Conservation (phyloP, 2,329 filamentous ascomycete species). For the Clonostachys rosea region DNA sequence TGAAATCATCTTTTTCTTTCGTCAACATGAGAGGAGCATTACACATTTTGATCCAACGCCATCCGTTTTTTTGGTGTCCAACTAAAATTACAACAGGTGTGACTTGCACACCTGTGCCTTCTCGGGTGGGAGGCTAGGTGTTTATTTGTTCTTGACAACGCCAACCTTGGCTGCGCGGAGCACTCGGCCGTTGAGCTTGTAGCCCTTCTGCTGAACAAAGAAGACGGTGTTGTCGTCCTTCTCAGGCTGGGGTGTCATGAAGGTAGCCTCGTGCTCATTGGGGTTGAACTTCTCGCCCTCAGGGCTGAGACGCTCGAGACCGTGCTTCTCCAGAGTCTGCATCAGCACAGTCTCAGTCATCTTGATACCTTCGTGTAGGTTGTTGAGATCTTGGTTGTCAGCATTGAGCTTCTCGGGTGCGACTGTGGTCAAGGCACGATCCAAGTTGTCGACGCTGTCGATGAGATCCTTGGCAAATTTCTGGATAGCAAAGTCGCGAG, state of each 20-base stretch:
- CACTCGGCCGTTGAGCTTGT: slow-evolving; percentile 85
- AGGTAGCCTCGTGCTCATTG: slow-evolving; percentile 93
- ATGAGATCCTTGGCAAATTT: slow-evolving; percentile 93
- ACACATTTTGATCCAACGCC: slow-evolving; percentile 32
- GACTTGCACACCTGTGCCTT: neutral
- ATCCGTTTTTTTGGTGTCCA: slow-evolving; percentile 7
- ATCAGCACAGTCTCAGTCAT: slow-evolving; percentile 93
- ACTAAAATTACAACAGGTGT: neutral
- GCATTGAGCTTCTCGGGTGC: slow-evolving; percentile 64
- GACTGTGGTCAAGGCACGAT: slow-evolving; percentile 82
- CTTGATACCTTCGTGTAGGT: slow-evolving; percentile 83
- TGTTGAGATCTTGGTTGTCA: slow-evolving; percentile 64
- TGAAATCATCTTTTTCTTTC: neutral
- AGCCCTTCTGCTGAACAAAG: slow-evolving; percentile 92
- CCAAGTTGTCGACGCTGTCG: slow-evolving; percentile 94
- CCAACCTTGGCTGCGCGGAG: slow-evolving; percentile 93
- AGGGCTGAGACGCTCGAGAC: slow-evolving; percentile 84
- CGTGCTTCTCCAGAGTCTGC: slow-evolving; percentile 87
- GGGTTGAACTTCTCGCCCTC: slow-evolving; percentile 87
- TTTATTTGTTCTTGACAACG: slow-evolving; percentile 76
- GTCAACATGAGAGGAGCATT: slow-evolving; percentile 37
- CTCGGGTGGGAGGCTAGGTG: slow-evolving; percentile 3
- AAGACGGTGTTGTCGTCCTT: slow-evolving; percentile 92
- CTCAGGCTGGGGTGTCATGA: slow-evolving; percentile 81
- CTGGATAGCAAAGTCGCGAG: slow-evolving; percentile 91